Percentiles rank a stretch among this genome's conserved stretches.
Conservation (phyloP, 2,329 filamentous ascomycete genomes). For the Ascochyta lentis region DNA sequence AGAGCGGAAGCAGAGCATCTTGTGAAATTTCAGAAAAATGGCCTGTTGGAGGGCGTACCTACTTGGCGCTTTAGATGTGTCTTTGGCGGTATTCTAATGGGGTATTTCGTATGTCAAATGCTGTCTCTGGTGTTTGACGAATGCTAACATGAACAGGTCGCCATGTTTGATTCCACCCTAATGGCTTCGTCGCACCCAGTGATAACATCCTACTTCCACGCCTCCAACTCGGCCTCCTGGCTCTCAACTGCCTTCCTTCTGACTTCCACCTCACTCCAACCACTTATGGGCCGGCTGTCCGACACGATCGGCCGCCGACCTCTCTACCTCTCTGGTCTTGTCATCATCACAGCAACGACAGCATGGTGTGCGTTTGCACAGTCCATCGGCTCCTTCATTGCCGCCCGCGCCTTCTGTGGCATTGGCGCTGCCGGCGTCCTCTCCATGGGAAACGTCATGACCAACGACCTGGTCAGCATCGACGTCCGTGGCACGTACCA, state of each 20-base stretch:
- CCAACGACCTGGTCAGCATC: constrained; percentile 76
- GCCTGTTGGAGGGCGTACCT: constrained; percentile 42
- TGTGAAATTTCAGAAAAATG: constrained; percentile 39
- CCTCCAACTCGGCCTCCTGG: constrained; percentile 82
- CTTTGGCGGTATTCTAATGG: constrained; percentile 46
- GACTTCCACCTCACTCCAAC: constrained; percentile 78
- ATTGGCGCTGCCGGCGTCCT: constrained; percentile 75
- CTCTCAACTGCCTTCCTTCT: constrained; percentile 80
- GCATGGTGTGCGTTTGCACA: constrained; percentile 72
- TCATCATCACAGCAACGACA: constrained; percentile 69
- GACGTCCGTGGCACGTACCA: constrained; percentile 76
- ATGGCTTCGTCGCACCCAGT: constrained; percentile 84
- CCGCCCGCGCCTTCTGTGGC: constrained; percentile 73
- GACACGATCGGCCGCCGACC: constrained; percentile 74
- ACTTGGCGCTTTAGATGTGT: constrained; percentile 46
- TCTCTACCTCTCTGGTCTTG: constrained; percentile 69
- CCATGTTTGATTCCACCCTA: constrained; percentile 75
- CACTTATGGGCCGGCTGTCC: constrained; percentile 74
- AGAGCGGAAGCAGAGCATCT: constrained; percentile 29
- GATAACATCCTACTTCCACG: constrained; percentile 79
- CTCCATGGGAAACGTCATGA: constrained; percentile 73
- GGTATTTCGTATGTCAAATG: constrained; percentile 45
- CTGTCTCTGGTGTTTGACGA: too few relatives aligned
- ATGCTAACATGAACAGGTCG: constrained; percentile 48
- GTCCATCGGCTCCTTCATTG: constrained; percentile 73